Base-by-base conservation (phyloP, 1,139 yeast species). In the Taphrina deformans region DNA sequence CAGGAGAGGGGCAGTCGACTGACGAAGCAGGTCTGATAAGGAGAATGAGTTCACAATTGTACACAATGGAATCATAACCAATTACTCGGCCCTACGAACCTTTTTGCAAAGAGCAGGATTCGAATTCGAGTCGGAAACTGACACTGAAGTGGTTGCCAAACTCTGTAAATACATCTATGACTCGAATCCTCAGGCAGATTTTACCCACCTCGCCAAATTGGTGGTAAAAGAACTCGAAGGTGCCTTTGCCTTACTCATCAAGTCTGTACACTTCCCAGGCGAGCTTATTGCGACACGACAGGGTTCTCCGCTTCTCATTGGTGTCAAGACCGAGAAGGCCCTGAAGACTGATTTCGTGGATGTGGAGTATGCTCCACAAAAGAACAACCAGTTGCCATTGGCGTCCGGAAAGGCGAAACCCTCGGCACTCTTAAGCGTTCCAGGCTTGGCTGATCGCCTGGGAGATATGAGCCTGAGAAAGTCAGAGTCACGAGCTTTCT, bases 281-380 rank as follows among this genome's bases (percentile, higher is more conserved):
- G 99, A 95, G 80, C 86, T 92, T 63, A 89, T 95, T 74, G 99
- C 97, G 72, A 91, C 98, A 60, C 88, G 98, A 81, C 93, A 92
- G 79, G 99, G 99, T 73, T 92, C 98, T 59, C 99, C 99, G 29
- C 82, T 95, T 75, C 83, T 95, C 75, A 90, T 95, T 70, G 99
- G 99, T 79, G 98, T 95, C 71, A 92, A 91, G 81, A 90, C 97
- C 65, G 96, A 91, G 74, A 87, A 86, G 77, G 92, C 90, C 76
- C 85, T 95, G 78, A 95, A 93, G 80, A 97, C 92, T 70, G 99
- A 95, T 77, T 92, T 95, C 76, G 99, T 95, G 67, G 99, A 95
- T 76, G 97, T 95, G 67, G 99, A 95, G 79, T 93, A 93, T 80
- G 73, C 74, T 60, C 76, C 77, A 61, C 75, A 71, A 18, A 72